Conservation (phyloP, 1,139 yeast genomes). For the Yamadazyma epiphylla region DNA sequence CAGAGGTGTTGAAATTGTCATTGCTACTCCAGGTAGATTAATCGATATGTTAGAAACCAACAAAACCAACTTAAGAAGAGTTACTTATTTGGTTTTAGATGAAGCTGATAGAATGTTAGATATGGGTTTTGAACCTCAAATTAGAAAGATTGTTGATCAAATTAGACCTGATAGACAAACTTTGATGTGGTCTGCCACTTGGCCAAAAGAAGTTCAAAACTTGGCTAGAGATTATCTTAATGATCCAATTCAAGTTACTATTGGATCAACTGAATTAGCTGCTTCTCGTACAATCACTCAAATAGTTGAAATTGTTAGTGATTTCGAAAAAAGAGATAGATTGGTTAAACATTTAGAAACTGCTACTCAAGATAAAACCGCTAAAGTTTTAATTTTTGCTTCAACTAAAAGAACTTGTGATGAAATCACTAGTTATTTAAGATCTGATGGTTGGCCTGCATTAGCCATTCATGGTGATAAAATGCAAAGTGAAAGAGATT, state of each 20-base stretch:
- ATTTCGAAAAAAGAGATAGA: constrained; percentile 91
- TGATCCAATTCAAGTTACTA: constrained; percentile 93
- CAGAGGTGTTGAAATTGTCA: constrained; percentile 91
- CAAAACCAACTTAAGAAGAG: constrained; percentile 92
- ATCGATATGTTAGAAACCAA: constrained; percentile 96
- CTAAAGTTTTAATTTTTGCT: constrained; percentile 84
- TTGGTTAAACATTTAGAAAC: constrained; percentile 77
- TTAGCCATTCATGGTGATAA: constrained; percentile 99
- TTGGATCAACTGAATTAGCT: constrained; percentile 93
- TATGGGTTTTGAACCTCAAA: constrained; percentile 97
- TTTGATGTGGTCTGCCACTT: constrained; percentile 99
- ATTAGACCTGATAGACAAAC: constrained; percentile 98
- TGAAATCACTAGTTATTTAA: constrained; percentile 83
- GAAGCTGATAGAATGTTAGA: constrained; percentile 97
- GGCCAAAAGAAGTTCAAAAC: constrained; percentile 97
- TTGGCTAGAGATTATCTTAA: constrained; percentile 86
- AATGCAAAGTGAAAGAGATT: constrained; percentile 96
- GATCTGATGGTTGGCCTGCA: constrained; percentile 99
- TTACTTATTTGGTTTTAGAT: constrained; percentile 92
- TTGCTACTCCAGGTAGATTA: constrained; percentile 98
- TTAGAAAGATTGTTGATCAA: constrained; percentile 91
- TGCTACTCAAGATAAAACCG: constrained; percentile 73
- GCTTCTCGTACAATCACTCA: constrained; percentile 97
- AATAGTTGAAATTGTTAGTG: constrained; percentile 85
- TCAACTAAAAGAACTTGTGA: constrained; percentile 98